Evolutionary conservation across 257 asterid species (phyloP).

Genomic region (Solanum chiquidenum): DNA sequence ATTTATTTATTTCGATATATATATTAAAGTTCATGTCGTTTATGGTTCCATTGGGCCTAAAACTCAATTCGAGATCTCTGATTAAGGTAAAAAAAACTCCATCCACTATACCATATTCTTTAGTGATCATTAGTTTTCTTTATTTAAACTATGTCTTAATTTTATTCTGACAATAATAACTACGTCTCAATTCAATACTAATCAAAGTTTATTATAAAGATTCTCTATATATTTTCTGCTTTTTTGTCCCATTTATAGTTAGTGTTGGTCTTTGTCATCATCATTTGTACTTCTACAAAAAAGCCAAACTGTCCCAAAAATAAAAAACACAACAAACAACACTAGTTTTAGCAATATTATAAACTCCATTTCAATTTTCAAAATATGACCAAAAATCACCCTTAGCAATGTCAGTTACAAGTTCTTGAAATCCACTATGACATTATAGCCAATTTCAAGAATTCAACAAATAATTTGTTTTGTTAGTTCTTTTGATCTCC

Average conservation of each 20-base stretch:
- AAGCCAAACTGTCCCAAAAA: background rate
- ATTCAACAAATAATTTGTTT: background rate
- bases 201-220: background rate
- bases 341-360: background rate
- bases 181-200: background rate
- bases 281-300: background rate
- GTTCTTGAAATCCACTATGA: background rate
- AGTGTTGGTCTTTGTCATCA: background rate
- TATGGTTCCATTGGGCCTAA: fast-evolving
- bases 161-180: background rate
- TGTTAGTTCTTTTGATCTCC: background rate
- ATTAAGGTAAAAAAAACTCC: fast-evolving
- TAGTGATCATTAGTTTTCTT: background rate
- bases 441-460: background rate
- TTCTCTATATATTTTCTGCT: background rate
- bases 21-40: fast-evolving
- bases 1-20: fast-evolving
- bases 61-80: background rate
- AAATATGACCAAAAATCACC: background rate
- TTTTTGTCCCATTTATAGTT: background rate
- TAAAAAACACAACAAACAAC: background rate
- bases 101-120: fast-evolving
- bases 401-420: background rate
- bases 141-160: background rate
- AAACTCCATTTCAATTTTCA: background rate